Evolutionary conservation across 345 rosid species (phyloP), one percentile per base, ranked within the genome.

Genomic region (Luvunga scandens): DNA sequence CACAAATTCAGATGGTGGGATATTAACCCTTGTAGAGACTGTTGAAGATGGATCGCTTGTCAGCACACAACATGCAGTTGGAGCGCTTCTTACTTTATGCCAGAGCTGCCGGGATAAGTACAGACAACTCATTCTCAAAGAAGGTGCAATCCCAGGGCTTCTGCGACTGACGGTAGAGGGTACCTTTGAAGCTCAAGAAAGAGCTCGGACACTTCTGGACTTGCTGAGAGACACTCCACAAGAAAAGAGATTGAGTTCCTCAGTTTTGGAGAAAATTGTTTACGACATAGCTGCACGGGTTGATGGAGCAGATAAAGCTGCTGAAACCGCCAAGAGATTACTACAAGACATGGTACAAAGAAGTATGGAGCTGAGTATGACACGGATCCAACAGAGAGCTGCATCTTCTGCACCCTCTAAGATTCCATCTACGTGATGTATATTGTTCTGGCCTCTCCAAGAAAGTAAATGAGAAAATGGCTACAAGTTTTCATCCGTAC

Each of bases 131-230:
- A 92, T 90, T 80, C 89, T 92, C 48, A 86, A 88, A 31, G 97
- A 92, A 82, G 97, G 97, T 50, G 97, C 92, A 27, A 90, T 92
- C 71, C 94, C 94, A 0, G 97, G 97, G 73, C 94, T 92, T 79
- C 87, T 92, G 62, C 81, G 85, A 69, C 85, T 90, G 63, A 92
- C 94, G 2, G 94, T 85, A 38, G 93, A 90, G 61, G 97, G 97
- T 68, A 90, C 93, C 10, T 59, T 78, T 72, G 80, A 80, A 84
- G 90, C 94, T 62, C 91, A 80, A 84, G 94, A 88, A 73, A 86
- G 91, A 84, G 94, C 94, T 22, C 88, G 86, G 22, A 80, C 76
- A 9, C 93, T 92, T 50, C 69, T 92, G 69, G 97, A 92, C 79
- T 81, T 90, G 78, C 93, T 90, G 33, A 87, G 97, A 84, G 91